Evolutionary conservation across 2,329 filamentous ascomycete genomes (phyloP), one percentile per base, ranked within the genome.

Genomic region (Pleomassaria siparia): DNA sequence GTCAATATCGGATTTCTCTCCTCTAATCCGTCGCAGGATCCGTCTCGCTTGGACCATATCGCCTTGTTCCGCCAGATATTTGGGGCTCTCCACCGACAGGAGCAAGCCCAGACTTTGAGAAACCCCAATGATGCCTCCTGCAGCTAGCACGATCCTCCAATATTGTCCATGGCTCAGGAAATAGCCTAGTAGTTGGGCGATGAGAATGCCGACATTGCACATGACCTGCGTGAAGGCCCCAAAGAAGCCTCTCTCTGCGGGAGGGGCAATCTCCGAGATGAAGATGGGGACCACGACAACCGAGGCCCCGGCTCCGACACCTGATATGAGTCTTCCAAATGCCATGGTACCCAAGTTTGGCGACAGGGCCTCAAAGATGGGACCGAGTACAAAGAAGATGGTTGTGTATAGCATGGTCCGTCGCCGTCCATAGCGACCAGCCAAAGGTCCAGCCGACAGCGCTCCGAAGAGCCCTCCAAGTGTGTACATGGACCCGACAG

Each of bases 261-360:
- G 71, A 30, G 92, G 94, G 0, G 91, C 86, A 21, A 96, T 82
- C 71, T 99, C 94, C 37, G 90, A 91, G 58, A 99, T 90, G 75
- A 95, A 99, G 16, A 99, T 82, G 0, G 94, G 94, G 2, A 95
- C 91, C 28, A 96, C 89, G 16, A 99, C 94, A 2, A 94, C 92
- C 1, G 91, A 84, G 2, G 91, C 89, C 18, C 94, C 94, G 5
- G 91, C 91, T 6, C 89, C 91, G 1, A 95, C 67, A 10, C 94
- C 94, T 8, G 88, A 86, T 12, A 97, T 66, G 18, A 96, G 76
- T 18, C 94, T 82, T 4, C 92, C 94, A 13, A 88, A 53, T 0
- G 82, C 81, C 71, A 99, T 77, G 24, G 87, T 66, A 2, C 79
- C 71, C 15, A 95, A 86, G 30, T 80, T 83, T 2, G 78, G 74